A percentile compares a stretch with the other conserved stretches of the same genome.
Evolutionary conservation across 495 filamentous ascomycete species (phyloP).

Genomic region (Penicillium herquei): DNA sequence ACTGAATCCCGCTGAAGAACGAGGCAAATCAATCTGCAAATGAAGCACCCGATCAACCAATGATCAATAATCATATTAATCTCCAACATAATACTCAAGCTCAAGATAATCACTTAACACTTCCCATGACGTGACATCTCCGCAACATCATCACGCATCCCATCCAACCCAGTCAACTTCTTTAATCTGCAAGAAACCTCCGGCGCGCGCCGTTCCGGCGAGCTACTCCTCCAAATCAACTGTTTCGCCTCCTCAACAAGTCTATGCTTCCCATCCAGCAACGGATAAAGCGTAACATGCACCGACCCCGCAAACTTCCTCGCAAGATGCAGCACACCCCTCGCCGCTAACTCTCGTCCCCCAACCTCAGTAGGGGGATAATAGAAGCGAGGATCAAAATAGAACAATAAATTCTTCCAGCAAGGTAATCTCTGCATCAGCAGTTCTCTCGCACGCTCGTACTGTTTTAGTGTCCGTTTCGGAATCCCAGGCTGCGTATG

Average conservation of each 20-base stretch:
- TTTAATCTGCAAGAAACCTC: neutral
- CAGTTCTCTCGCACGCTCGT: constrained; percentile 27
- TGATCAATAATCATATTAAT: neutral
- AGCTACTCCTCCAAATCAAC: constrained; percentile 19
- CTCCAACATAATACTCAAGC: neutral
- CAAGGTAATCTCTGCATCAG: constrained; percentile 26
- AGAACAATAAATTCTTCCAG: constrained; percentile 30
- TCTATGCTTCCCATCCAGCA: constrained; percentile 24
- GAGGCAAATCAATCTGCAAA: too few relatives aligned
- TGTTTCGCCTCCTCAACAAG: constrained; percentile 28
- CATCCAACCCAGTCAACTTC: neutral
- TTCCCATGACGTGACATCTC: neutral
- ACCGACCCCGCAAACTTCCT: constrained; percentile 26
- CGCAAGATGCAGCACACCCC: constrained; percentile 34
- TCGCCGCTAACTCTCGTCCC: constrained; percentile 27
- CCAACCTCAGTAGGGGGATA: constrained; percentile 30
- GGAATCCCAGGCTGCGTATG: constrained; percentile 34
- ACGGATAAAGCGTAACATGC: constrained; percentile 32
- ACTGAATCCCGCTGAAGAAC: neutral
- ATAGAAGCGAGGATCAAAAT: constrained; percentile 40
- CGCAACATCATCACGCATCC: neutral
- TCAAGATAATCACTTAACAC: too few relatives aligned
- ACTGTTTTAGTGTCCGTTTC: constrained; percentile 36
- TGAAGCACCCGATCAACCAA: neutral
- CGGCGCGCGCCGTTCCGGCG: constrained; percentile 7